Base-by-base conservation (phyloP, 495 filamentous ascomycete species). In the Cercophora sp. region DNA sequence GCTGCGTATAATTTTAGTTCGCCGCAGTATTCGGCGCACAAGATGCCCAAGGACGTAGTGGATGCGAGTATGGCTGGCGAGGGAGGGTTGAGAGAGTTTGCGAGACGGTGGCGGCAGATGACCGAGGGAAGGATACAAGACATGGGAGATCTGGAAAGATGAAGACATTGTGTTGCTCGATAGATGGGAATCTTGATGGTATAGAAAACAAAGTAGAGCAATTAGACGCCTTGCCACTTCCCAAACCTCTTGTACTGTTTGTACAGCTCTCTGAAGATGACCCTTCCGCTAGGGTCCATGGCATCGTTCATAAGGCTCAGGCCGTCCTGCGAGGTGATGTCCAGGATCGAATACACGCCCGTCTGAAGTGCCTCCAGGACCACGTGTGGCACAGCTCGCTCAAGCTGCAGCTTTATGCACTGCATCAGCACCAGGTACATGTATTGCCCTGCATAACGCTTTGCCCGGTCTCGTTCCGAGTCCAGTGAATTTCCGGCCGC, bases 11-110 rank as follows among this genome's bases (percentile, higher is more conserved):
- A 81, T 26, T 95, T 96, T 66, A 83, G 73, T 32, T 87, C 89
- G 8, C 80, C 89, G 13, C 88, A 92, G 67, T 97, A 94, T 64
- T 94, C 89, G 55, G 91, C 93, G 26, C 92, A 96, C 64, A 99
- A 99, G 70, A 65, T 99, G 56, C 93, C 93, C 5, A 87, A 81
- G 66, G 93, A 99, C 47, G 87, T 99, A 18, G 93, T 97, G 16
- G 91, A 98, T 62, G 93, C 93, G 1, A 86, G 88, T 40, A 63
- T 85, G 44, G 81, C 80, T 1, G 93, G 93, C 2, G 78, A 81
- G 48, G 82, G 80, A 8, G 80, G 80, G 0, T 81, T 97, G 77
- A 79, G 83, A 51, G 91, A 96, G 68, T 96, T 96, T 72, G 84
- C 91, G 61, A 78, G 79, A 52, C 79, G 86, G 62, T 98, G 93